Evolutionary conservation across 306 rosid genomes (phyloP), one percentile per base, ranked within the genome.

Genomic region (Senna tora): DNA sequence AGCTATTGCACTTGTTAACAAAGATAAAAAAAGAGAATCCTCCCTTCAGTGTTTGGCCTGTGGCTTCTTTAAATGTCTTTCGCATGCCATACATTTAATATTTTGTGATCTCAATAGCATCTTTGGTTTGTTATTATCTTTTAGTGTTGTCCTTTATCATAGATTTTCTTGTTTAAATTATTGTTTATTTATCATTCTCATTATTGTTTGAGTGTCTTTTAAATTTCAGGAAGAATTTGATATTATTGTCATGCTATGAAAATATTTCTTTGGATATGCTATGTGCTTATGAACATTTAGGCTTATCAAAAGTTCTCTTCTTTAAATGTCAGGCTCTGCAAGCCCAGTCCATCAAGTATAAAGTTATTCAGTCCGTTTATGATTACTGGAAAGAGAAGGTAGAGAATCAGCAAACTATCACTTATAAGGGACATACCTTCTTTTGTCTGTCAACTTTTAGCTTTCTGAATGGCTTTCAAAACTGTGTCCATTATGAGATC

Each of bases 341-440:
- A 80, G 83, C 74, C 4, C 92, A 75, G 72, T 42, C 84, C 52
- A 50, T 84, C 84, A 89, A 85, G 75, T 79, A 88, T 76, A 68
- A 83, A 33, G 45, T 90, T 59, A 61, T 92, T 75, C 86, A 77
- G 83, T 70, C 81, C 4, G 82, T 89, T 59, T 92, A 80, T 80
- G 80, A 80, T 65, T 89, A 92, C 77, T 92, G 98, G 98, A 92
- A 79, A 83, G 98, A 89, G 16, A 92, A 92, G 98, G 98, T 92
- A 80, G 17, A 75, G 6, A 55, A n/a, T 67, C 69, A 54, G 64
- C 54, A 71, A 46, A 28, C 49, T 60, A 17, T 49, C 56, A 51
- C 39, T 69, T 51, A 51, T 63, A 38, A 69, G 16, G 65, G 71
- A 17, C 67, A 68, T 57, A 55, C 41, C 28, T 59, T 46, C 61